A percentile compares a stretch with the other conserved stretches of the same genome.
These are phyloP conservation scores for Dactylonectria macrodidyma DNA, from an alignment of 2,329 filamentous ascomycete species.

Conservation along the genomic window DNA sequence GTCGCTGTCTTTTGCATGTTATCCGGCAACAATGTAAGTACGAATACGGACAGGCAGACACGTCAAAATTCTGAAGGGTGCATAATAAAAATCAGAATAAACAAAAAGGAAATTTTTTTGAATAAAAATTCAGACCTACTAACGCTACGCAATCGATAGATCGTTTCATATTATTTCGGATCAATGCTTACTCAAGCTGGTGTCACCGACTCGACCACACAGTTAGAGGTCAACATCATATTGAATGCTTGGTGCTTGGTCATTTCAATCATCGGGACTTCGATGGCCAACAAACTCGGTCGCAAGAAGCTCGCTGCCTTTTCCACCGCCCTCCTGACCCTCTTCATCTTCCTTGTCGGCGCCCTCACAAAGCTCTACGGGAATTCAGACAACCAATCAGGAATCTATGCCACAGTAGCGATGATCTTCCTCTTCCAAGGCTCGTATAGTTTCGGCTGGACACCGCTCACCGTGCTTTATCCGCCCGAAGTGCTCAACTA, in stretches of 20 bases:
- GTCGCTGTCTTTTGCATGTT: constrained; percentile 66
- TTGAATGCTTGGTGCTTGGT: constrained; percentile 66
- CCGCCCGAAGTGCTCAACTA: constrained; percentile 50
- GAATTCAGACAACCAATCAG: constrained; percentile 52
- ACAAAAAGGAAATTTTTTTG: too few species aligned
- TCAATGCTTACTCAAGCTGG: constrained; percentile 61
- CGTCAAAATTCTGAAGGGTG: too few species aligned
- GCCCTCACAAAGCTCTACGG: constrained; percentile 59
- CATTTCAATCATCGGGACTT: constrained; percentile 59
- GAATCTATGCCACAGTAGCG: constrained; percentile 55
- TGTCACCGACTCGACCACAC: constrained; percentile 58
- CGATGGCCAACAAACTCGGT: constrained; percentile 58
- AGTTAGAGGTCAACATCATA: constrained; percentile 64
- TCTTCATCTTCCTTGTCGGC: constrained; percentile 67
- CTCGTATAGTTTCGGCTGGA: constrained; percentile 49
- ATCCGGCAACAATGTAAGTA: constrained; percentile 25
- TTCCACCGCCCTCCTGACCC: constrained; percentile 54
- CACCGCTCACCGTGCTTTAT: constrained; percentile 46
- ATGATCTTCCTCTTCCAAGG: constrained; percentile 50
- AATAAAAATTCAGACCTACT: too few species aligned
- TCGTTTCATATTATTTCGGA: constrained; percentile 48
- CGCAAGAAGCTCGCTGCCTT: constrained; percentile 60
- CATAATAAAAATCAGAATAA: too few species aligned
- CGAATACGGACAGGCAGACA: background rate
- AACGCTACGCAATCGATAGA: constrained; percentile 2